phyloP scores from a whole-genome alignment of 352 stramenopile genomes.

The Hyaloperonospora arabidopsidis region DNA sequence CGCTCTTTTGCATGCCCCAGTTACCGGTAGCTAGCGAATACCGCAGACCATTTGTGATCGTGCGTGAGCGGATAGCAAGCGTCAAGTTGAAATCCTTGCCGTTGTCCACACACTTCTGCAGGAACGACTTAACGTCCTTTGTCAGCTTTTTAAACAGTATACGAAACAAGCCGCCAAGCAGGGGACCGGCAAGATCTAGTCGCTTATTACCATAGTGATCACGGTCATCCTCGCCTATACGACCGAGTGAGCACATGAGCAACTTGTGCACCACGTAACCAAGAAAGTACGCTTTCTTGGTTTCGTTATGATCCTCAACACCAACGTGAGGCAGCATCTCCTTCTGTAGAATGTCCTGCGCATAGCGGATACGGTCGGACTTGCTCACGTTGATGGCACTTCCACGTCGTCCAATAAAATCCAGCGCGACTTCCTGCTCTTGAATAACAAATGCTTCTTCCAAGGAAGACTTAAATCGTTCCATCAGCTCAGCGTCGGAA shows the following conservation, averaged over 20 bases:
- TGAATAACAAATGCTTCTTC: conserved; percentile 99
- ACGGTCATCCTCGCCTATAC: conserved; percentile 97
- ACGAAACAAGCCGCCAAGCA: conserved; percentile 97
- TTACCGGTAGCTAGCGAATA: conserved; percentile 99
- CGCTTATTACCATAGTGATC: conserved; percentile 99
- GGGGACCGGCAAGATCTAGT: conserved; percentile 96
- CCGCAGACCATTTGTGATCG: conserved; percentile 96
- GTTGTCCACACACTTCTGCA: conserved; percentile 88
- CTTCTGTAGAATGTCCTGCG: conserved; percentile 98
- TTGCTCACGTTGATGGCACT: conserved; percentile 93
- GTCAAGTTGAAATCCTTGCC: conserved; percentile 96
- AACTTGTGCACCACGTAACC: conserved; percentile 99
- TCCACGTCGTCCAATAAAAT: conserved; percentile 98
- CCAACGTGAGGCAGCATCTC: conserved; percentile 99
- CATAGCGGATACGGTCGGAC: conserved; percentile 97
- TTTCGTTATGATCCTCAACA: conserved; percentile 96
- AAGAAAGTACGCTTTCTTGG: conserved; percentile 96
- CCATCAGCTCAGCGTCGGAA: conserved; percentile 97
- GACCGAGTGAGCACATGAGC: conserved; percentile 96
- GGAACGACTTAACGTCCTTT: conserved; percentile 94
- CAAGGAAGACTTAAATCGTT: conserved; percentile 96
- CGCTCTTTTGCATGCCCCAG: conserved; percentile 93
- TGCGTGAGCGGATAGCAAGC: conserved; percentile 94
- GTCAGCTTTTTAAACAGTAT: conserved; percentile 98
- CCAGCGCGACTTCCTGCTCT: conserved; percentile 94